These are phyloP conservation scores for Fusarium tuaranense DNA, from an alignment of 2,329 filamentous ascomycete species.

Conservation along the genomic window DNA sequence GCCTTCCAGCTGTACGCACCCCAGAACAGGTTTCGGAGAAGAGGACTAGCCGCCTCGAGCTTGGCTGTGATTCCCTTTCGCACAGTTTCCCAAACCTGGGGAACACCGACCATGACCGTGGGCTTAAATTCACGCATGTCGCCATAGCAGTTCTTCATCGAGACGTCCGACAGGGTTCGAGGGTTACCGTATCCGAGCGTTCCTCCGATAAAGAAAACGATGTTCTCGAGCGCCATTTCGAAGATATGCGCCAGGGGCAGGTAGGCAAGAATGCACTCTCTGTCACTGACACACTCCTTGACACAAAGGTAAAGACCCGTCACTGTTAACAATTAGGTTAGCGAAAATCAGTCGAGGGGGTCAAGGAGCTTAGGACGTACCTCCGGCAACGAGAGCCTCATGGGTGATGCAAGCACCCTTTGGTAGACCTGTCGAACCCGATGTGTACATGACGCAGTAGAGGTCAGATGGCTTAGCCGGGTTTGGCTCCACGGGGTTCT, in stretches of 20 bases:
- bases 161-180: slow-evolving; percentile 86
- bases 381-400: slow-evolving; percentile 80
- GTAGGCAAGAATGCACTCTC: slow-evolving; percentile 87
- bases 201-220: slow-evolving; percentile 88
- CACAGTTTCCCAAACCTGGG: slow-evolving; percentile 96
- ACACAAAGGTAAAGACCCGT: slow-evolving; percentile 85
- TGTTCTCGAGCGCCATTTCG: slow-evolving; percentile 95
- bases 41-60: slow-evolving; percentile 76
- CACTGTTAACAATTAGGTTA: slow-evolving; percentile 56
- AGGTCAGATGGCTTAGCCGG: slow-evolving; percentile 81
- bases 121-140: slow-evolving; percentile 94
- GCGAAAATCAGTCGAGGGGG: slow-evolving; percentile 10
- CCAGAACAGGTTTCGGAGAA: slow-evolving; percentile 85
- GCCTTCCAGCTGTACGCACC: slow-evolving; percentile 70
- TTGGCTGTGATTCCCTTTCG: slow-evolving; percentile 92
- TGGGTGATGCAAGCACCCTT: slow-evolving; percentile 91
- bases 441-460: slow-evolving; percentile 89
- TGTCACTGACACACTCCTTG: slow-evolving; percentile 80
- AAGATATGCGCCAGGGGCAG: slow-evolving; percentile 95
- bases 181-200: slow-evolving; percentile 94
- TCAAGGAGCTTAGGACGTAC: slow-evolving; percentile 54
- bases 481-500: slow-evolving; percentile 76
- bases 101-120: slow-evolving; percentile 92
- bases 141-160: slow-evolving; percentile 89
- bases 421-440: slow-evolving; percentile 87